Evolutionary conservation across 371 early-diverging fungal genomes (phyloP).

Genomic region (Parasitella parasitica): DNA sequence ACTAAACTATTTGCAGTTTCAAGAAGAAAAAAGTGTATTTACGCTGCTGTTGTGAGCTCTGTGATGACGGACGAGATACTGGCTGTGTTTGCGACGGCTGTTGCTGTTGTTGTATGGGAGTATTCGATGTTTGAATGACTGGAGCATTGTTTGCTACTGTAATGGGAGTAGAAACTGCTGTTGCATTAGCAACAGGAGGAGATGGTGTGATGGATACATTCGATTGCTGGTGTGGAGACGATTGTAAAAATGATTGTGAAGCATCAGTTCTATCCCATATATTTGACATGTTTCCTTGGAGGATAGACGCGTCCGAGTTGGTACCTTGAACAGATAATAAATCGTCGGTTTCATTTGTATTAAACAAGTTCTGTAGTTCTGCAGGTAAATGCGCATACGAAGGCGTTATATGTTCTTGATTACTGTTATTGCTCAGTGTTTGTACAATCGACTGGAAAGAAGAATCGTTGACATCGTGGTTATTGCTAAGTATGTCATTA

Average conservation of each 20-base stretch:
- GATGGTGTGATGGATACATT: neutral
- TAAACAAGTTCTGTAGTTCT: constrained; percentile 40
- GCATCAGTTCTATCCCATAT: neutral
- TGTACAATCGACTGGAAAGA: constrained; percentile 42
- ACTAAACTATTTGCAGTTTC: too few relatives aligned
- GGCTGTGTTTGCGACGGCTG: constrained; percentile 5
- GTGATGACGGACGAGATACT: neutral
- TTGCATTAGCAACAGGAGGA: neutral
- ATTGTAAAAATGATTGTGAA: constrained; percentile 25
- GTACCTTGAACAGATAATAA: constrained; percentile 21
- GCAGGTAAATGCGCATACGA: constrained; percentile 39
- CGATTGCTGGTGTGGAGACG: neutral
- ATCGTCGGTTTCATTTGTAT: constrained; percentile 35
- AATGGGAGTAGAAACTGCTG: neutral
- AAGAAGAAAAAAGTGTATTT: neutral
- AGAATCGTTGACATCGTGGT: constrained; percentile 32
- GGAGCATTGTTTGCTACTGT: neutral
- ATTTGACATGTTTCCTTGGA: neutral
- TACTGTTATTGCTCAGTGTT: constrained; percentile 20
- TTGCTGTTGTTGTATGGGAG: constrained; percentile 1
- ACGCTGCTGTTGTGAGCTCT: constrained; percentile 4
- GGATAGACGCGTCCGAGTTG: constrained; percentile 17
- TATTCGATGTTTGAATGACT: neutral
- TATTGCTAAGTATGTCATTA: constrained; percentile 33
- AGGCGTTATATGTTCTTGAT: constrained; percentile 13